Percentiles rank a stretch among this genome's conserved stretches.
Evolutionary conservation across 805 yeast species (phyloP).

Genomic region (Candida manassasensis): DNA sequence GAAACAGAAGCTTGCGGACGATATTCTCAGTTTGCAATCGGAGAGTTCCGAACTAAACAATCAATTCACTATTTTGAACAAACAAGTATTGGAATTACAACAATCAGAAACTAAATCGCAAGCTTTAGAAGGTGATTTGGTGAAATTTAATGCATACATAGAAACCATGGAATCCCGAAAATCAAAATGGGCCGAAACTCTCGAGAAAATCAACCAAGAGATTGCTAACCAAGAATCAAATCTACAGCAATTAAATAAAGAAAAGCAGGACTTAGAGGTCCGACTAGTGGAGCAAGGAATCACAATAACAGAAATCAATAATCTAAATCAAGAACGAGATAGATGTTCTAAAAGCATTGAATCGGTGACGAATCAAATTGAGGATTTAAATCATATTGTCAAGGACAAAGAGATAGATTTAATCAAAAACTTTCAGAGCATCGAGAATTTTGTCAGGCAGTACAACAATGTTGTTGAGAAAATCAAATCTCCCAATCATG

Average conservation of each 20-base stretch:
- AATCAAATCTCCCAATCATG: slow-evolving; percentile 26
- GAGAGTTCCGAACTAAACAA: slow-evolving; percentile 38
- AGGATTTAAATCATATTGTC: slow-evolving; percentile 42
- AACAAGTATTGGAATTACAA: slow-evolving; percentile 44
- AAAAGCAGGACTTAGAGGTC: slow-evolving; percentile 36
- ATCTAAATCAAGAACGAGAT: slow-evolving; percentile 58
- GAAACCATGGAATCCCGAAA: slow-evolving; percentile 62
- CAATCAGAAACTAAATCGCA: slow-evolving; percentile 51
- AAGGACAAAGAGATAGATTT: slow-evolving; percentile 48
- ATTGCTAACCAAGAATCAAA: slow-evolving; percentile 41
- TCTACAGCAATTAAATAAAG: slow-evolving; percentile 31
- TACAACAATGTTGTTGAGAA: slow-evolving; percentile 55
- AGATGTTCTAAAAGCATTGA: slow-evolving; percentile 53
- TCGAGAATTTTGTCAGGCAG: slow-evolving; percentile 48
- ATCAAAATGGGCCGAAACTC: slow-evolving; percentile 55
- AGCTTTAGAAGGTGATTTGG: slow-evolving; percentile 66
- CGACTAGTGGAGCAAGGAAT: slow-evolving; percentile 51
- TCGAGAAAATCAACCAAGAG: slow-evolving; percentile 56
- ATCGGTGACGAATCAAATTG: slow-evolving; percentile 33
- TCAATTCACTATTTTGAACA: slow-evolving; percentile 38
- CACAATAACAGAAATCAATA: slow-evolving; percentile 59
- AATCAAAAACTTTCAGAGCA: slow-evolving; percentile 43
- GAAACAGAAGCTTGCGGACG: slow-evolving; percentile 44
- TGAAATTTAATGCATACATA: slow-evolving; percentile 68
- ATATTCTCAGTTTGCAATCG: slow-evolving; percentile 36